Conservation (phyloP, 1,284 basidiomycete genomes). For the Bjerkandera adusta region DNA sequence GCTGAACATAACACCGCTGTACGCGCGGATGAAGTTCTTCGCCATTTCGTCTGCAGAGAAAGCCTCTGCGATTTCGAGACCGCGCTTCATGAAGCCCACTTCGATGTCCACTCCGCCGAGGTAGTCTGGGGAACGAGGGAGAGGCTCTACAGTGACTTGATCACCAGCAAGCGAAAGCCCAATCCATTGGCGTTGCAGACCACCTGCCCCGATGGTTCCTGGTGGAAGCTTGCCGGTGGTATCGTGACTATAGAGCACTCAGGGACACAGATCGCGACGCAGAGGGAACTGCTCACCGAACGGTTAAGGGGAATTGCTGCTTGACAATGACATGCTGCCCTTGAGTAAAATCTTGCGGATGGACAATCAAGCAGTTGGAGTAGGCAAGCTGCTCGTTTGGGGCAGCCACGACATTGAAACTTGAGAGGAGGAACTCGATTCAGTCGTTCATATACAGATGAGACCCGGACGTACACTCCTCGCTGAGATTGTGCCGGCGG, state of each 20-base stretch:
- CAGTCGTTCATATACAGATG: not conserved
- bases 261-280: not conserved
- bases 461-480: constrained; percentile 36
- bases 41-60: constrained; percentile 89
- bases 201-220: constrained; percentile 65
- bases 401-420: constrained; percentile 54
- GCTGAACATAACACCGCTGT: constrained; percentile 67
- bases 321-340: constrained; percentile 79
- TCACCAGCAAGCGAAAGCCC: constrained; percentile 80
- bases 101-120: constrained; percentile 80
- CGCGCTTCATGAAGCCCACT: constrained; percentile 68
- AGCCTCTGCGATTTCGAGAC: constrained; percentile 63
- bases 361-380: constrained; percentile 80
- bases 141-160: constrained; percentile 64
- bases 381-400: constrained; percentile 71
- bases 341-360: constrained; percentile 71
- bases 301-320: constrained; percentile 65
- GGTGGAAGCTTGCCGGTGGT: constrained; percentile 65
- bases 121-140: constrained; percentile 67
- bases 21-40: constrained; percentile 68
- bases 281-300: constrained; percentile 52
- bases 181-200: constrained; percentile 83
- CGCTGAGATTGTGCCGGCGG: constrained; percentile 28
- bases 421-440: constrained; percentile 22
- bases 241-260: too few species aligned